Percentiles rank a stretch among this genome's conserved stretches.
These are phyloP conservation scores for Pelargonium nanum DNA, from an alignment of 345 rosid genomes.

Conservation along the genomic window DNA sequence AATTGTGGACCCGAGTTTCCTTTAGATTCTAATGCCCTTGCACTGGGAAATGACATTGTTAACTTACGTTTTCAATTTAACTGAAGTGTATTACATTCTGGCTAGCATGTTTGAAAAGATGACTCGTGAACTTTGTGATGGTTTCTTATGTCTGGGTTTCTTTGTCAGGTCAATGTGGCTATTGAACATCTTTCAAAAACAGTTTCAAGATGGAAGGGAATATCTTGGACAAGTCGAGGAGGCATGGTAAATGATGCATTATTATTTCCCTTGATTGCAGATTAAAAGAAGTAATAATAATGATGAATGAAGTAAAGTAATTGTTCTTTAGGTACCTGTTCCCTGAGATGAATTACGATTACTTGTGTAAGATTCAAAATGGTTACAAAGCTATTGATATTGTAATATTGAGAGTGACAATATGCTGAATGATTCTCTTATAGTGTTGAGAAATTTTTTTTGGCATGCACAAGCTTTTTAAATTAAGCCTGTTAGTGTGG, in stretches of 20 bases:
- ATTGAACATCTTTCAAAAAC: conserved; percentile 32
- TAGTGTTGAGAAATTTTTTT: not conserved
- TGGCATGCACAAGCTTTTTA: not conserved
- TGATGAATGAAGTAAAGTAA: not conserved
- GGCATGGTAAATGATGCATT: conserved; percentile 49
- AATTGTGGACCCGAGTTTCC: too few species aligned
- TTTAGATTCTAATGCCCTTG: not conserved
- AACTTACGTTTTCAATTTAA: not conserved
- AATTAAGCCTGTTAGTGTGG: not conserved
- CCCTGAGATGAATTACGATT: not conserved
- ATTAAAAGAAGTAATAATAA: not conserved
- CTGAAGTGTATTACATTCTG: not conserved
- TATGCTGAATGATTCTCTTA: not conserved
- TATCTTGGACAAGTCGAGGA: conserved; percentile 72
- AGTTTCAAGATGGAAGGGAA: conserved; percentile 48
- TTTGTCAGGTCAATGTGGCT: conserved; percentile 44
- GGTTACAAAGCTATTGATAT: not conserved
- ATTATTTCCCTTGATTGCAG: not conserved
- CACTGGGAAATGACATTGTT: not conserved
- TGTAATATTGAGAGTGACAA: not conserved
- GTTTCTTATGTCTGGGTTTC: not conserved
- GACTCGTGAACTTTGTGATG: not conserved
- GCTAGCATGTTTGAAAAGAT: not conserved
- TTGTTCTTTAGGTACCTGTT: not conserved
- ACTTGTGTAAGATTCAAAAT: not conserved